phyloP scores from a whole-genome alignment of 106 monocot genomes.

The Dioscorea zingiberensis region DNA sequence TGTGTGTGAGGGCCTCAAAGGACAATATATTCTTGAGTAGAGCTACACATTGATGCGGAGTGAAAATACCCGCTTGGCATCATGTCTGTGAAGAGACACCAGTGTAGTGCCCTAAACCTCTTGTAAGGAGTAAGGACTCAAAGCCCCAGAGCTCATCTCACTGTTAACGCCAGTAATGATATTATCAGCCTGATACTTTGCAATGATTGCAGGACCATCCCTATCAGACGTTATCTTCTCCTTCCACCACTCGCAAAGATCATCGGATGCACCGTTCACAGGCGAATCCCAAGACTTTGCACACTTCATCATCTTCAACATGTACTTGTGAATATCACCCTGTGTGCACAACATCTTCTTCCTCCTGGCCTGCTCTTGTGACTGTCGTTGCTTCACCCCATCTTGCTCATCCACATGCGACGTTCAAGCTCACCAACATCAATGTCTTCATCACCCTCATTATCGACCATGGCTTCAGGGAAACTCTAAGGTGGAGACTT shows the following conservation, averaged over 20 bases:
- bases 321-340: slow-evolving; percentile 34
- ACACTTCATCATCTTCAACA: slow-evolving; percentile 45
- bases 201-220: slow-evolving; percentile 26
- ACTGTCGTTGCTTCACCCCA: slow-evolving; percentile 16
- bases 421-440: slow-evolving; percentile 11
- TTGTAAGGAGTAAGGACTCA: slow-evolving; percentile 14
- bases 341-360: slow-evolving; percentile 39
- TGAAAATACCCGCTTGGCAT: no score
- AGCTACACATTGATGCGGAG: no score
- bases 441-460: slow-evolving; percentile 11
- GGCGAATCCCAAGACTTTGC: slow-evolving; percentile 44
- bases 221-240: slow-evolving; percentile 32
- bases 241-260: slow-evolving; percentile 42
- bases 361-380: slow-evolving; percentile 22
- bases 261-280: slow-evolving; percentile 33
- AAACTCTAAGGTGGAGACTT: slow-evolving; percentile 1
- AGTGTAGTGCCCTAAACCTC: slow-evolving; percentile 37
- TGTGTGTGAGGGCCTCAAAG: no score
- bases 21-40: no score
- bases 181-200: slow-evolving; percentile 19
- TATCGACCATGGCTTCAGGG: slow-evolving; percentile 1
- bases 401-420: slow-evolving; percentile 7
- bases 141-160: not conserved
- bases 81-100: slow-evolving; percentile 35
- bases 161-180: not conserved